Conservation (phyloP, 1,284 basidiomycete species). For the Chalciporus sp. region DNA sequence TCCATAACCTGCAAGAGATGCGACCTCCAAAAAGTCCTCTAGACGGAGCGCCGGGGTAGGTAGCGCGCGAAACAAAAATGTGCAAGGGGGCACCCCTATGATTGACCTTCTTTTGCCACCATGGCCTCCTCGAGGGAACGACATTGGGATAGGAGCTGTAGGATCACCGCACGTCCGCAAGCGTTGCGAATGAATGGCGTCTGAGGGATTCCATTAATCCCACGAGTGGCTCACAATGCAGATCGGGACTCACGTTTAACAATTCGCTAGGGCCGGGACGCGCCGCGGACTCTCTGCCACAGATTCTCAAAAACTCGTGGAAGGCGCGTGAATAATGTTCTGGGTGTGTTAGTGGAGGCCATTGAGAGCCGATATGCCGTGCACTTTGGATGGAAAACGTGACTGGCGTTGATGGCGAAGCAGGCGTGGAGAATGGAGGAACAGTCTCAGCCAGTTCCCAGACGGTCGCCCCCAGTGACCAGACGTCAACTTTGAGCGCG, state of each 20-base stretch:
- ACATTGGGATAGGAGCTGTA: constrained; percentile 67
- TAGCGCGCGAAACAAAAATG: not conserved
- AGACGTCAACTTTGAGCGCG: constrained; percentile 73
- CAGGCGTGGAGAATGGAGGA: constrained; percentile 67
- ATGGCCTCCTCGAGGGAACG: constrained; percentile 63
- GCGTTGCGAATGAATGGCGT: constrained; percentile 66
- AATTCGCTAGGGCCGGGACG: constrained; percentile 63
- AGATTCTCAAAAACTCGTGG: constrained; percentile 71
- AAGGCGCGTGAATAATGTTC: constrained; percentile 67
- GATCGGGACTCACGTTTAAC: constrained; percentile 52
- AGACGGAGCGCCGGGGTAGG: not conserved
- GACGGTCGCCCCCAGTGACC: constrained; percentile 79
- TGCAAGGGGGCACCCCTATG: not conserved
- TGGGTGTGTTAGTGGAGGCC: constrained; percentile 62
- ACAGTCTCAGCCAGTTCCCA: constrained; percentile 78
- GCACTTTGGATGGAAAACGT: constrained; percentile 42
- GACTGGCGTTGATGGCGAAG: constrained; percentile 19
- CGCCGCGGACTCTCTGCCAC: constrained; percentile 58
- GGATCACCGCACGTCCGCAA: constrained; percentile 65
- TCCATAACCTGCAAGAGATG: not conserved
- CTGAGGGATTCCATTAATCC: constrained; percentile 35
- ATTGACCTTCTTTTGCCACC: constrained; percentile 38
- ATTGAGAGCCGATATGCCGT: constrained; percentile 53
- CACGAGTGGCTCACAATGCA: not conserved
- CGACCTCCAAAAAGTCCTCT: not conserved